Evolutionary conservation across 371 early-diverging fungal species (phyloP).

Genomic region (Dentiscutata heterogama): DNA sequence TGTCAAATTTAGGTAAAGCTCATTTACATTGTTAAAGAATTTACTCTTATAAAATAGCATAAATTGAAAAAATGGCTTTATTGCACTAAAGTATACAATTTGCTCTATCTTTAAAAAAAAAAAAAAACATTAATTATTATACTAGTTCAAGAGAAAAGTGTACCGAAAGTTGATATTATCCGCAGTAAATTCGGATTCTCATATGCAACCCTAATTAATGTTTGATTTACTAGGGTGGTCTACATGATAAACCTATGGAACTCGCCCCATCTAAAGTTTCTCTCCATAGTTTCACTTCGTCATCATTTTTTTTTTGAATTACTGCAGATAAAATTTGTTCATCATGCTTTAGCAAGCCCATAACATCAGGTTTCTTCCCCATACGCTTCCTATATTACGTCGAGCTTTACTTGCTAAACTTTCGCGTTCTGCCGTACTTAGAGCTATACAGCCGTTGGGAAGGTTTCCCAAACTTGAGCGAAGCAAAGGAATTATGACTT

Average conservation of each 20-base stretch:
- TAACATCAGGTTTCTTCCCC: conserved; percentile 34
- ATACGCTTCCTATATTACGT: conserved; percentile 16
- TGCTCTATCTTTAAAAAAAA: too few relatives aligned
- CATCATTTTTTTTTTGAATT: conserved; percentile 30
- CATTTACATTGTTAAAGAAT: too few relatives aligned
- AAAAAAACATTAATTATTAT: too few relatives aligned
- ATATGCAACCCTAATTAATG: too few relatives aligned
- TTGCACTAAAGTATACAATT: too few relatives aligned
- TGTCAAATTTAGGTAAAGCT: too few relatives aligned
- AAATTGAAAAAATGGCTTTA: too few relatives aligned
- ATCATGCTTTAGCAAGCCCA: conserved; percentile 23
- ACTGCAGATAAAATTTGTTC: conserved; percentile 24
- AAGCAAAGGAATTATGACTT: conserved; percentile 37
- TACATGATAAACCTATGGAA: background rate
- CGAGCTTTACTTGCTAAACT: conserved; percentile 41
- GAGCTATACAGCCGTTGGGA: conserved; percentile 12
- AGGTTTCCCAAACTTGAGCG: conserved; percentile 21
- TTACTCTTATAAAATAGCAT: too few relatives aligned
- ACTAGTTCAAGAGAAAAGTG: too few relatives aligned
- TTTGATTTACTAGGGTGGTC: too few relatives aligned
- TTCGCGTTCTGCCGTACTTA: conserved; percentile 30
- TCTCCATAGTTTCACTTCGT: conserved; percentile 36
- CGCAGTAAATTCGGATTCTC: too few relatives aligned
- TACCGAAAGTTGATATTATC: too few relatives aligned
- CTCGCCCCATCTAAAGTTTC: conserved; percentile 16